phyloP scores from a whole-genome alignment of 2,329 filamentous ascomycete genomes.

The Xylariaceae sp. region DNA sequence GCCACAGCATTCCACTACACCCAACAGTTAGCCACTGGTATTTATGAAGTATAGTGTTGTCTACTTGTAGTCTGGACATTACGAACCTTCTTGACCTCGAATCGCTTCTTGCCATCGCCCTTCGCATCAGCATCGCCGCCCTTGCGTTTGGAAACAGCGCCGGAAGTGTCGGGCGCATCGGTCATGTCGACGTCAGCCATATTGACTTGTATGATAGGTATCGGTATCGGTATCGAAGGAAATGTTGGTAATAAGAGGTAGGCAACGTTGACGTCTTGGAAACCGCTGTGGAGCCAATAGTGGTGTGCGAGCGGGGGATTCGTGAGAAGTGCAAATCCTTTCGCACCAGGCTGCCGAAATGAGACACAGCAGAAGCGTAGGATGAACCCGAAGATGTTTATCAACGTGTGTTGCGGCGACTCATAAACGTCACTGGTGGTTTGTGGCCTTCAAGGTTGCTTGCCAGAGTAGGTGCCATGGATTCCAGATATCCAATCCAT shows the following conservation, averaged over 20 bases:
- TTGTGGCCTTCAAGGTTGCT: constrained; percentile 1
- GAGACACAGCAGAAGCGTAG: too few species aligned
- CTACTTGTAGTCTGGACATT: background rate
- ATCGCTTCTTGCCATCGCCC: constrained; percentile 80
- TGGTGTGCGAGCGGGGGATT: too few species aligned
- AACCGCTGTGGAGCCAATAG: too few species aligned
- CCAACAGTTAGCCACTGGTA: constrained; percentile 10
- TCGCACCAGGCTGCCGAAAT: too few species aligned
- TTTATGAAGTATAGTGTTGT: background rate
- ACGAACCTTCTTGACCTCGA: constrained; percentile 94
- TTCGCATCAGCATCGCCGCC: constrained; percentile 45
- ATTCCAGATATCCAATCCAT: too few species aligned
- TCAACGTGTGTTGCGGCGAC: too few species aligned
- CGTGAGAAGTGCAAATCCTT: too few species aligned
- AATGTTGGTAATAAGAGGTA: background rate
- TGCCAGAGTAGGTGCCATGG: too few species aligned
- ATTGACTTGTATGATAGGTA: constrained; percentile 11
- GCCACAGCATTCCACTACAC: constrained; percentile 94
- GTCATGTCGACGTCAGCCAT: constrained; percentile 99
- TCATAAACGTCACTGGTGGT: constrained; percentile 1
- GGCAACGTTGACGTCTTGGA: too few species aligned
- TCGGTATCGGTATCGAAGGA: background rate
- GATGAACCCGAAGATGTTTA: too few species aligned
- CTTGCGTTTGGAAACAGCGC: constrained; percentile 47
- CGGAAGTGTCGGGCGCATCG: constrained; percentile 62